These are phyloP conservation scores for Letharia columbiana DNA, from an alignment of 495 filamentous ascomycete genomes.

Conservation along the genomic window DNA sequence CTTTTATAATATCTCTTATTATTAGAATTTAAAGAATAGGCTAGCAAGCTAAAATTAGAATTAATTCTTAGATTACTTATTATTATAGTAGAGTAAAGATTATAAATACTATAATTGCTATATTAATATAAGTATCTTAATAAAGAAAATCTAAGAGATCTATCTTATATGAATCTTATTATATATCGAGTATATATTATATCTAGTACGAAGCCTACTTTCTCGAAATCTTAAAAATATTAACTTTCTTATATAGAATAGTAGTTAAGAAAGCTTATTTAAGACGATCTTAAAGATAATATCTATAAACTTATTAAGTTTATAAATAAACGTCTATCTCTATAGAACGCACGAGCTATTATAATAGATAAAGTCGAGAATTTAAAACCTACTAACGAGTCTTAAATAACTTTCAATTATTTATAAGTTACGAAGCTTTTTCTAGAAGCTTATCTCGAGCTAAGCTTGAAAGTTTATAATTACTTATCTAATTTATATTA, in stretches of 20 bases:
- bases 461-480: background rate
- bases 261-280: too few relatives aligned
- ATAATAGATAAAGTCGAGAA: conserved; percentile 1
- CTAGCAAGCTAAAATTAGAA: background rate
- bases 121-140: background rate
- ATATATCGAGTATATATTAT: background rate
- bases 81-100: background rate
- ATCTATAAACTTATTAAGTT: background rate
- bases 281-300: background rate
- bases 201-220: background rate
- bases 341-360: background rate
- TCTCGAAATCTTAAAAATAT: too few relatives aligned
- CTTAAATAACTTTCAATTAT: conserved; percentile 3
- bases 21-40: background rate
- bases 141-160: background rate
- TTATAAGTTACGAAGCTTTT: background rate
- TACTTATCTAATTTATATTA: background rate
- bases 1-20: background rate
- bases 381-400: background rate
- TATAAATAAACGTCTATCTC: background rate
- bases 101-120: background rate
- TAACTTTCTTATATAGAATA: too few relatives aligned
- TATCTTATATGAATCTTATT: background rate
- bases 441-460: too few relatives aligned
- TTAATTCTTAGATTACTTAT: background rate